A percentile compares a stretch with the other conserved stretches of the same genome.
Conservation (phyloP, 2,329 filamentous ascomycete genomes). For the Verticillium nonalfalfae region DNA sequence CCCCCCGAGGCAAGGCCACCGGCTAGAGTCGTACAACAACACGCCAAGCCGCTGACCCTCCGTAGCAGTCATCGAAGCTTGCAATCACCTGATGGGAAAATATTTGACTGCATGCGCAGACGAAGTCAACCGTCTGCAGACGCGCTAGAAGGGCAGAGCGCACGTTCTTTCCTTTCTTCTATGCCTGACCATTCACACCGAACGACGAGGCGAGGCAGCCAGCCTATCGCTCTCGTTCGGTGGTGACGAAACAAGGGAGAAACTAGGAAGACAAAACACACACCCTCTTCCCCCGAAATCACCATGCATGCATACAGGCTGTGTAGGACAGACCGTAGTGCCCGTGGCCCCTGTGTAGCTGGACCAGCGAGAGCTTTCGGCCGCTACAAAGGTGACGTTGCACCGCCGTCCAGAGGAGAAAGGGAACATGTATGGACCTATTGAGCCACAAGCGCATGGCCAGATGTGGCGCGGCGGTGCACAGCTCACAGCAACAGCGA, state of each 20-base stretch:
- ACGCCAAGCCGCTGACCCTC: not conserved
- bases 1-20: too few relatives aligned
- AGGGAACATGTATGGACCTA: not conserved
- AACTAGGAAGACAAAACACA: not conserved
- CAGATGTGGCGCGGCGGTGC: not conserved
- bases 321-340: not conserved
- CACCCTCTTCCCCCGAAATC: not conserved
- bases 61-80: not conserved
- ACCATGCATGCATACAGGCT: not conserved
- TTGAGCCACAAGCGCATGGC: not conserved
- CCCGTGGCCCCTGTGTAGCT: not conserved
- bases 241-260: not conserved
- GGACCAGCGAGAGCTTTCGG: not conserved
- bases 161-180: not conserved
- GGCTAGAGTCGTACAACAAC: not conserved
- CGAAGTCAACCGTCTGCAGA: not conserved
- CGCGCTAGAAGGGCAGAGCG: not conserved
- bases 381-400: not conserved
- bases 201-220: too few relatives aligned
- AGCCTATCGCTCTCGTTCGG: not conserved
- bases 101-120: not conserved
- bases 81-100: not conserved
- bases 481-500: not conserved
- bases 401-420: not conserved
- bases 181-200: not conserved